A percentile compares a stretch with the other conserved stretches of the same genome.
These are phyloP conservation scores for Chimonanthus salicifolius DNA, from an alignment of 164 flowering plant species.

Conservation along the genomic window DNA sequence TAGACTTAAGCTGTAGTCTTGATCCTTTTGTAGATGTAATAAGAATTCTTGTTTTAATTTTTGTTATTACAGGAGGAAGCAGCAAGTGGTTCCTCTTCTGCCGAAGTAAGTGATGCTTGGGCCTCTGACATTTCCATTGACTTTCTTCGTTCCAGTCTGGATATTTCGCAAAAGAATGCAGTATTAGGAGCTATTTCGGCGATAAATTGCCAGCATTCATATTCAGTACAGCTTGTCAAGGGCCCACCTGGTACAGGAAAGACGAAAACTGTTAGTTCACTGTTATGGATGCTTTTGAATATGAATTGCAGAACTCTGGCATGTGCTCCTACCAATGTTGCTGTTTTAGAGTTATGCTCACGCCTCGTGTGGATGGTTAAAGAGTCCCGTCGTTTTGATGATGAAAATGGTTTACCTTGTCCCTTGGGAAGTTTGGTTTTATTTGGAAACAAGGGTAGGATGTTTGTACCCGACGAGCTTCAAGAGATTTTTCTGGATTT, in stretches of 20 bases:
- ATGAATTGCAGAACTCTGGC: conserved; percentile 37
- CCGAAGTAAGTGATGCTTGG: background rate
- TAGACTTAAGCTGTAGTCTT: background rate
- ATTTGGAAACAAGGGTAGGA: background rate
- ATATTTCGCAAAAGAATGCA: conserved; percentile 55
- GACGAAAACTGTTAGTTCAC: conserved; percentile 44
- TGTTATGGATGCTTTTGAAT: conserved; percentile 35
- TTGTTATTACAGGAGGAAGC: conserved; percentile 28
- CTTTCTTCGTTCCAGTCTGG: conserved; percentile 17
- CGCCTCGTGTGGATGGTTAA: background rate
- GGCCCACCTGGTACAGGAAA: conserved; percentile 89
- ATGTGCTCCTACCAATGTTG: conserved; percentile 10
- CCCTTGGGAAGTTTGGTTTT: background rate
- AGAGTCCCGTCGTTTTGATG: background rate
- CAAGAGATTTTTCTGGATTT: conserved; percentile 1
- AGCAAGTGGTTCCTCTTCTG: conserved; percentile 22
- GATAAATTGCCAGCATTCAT: conserved; percentile 21
- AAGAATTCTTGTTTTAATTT: background rate
- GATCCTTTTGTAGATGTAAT: background rate
- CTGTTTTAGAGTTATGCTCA: background rate
- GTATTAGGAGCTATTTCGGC: conserved; percentile 27
- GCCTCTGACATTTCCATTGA: conserved; percentile 2
- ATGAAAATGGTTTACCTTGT: background rate
- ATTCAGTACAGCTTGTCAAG: conserved; percentile 53
- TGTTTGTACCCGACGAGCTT: background rate